phyloP scores from a whole-genome alignment of 2,329 filamentous ascomycete species.

The Nigrospora sphaerica region DNA sequence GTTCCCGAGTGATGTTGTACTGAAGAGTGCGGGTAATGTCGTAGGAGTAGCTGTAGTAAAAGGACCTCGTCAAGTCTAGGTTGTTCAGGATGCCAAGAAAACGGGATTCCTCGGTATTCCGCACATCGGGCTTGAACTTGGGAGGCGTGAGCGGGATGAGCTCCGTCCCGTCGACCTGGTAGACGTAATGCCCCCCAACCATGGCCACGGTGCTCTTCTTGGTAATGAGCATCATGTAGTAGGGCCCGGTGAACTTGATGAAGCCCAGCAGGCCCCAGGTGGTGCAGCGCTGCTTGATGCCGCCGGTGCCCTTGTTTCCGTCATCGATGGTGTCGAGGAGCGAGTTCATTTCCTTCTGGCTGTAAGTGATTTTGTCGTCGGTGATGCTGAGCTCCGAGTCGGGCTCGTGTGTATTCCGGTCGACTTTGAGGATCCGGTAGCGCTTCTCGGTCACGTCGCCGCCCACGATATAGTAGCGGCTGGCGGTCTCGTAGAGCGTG shows the following conservation, averaged over 20 bases:
- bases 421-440: slow-evolving; percentile 91
- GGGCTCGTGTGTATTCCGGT: slow-evolving; percentile 78
- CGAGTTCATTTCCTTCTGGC: slow-evolving; percentile 84
- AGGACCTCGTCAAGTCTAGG: slow-evolving; percentile 81
- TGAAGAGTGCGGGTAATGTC: slow-evolving; percentile 90
- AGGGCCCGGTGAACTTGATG: slow-evolving; percentile 89
- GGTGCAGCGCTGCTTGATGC: slow-evolving; percentile 80
- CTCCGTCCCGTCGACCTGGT: slow-evolving; percentile 91
- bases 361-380: slow-evolving; percentile 94
- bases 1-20: slow-evolving; percentile 80
- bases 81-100: slow-evolving; percentile 87
- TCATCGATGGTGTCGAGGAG: slow-evolving; percentile 92
- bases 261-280: slow-evolving; percentile 94
- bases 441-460: slow-evolving; percentile 83
- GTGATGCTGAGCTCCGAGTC: slow-evolving; percentile 70
- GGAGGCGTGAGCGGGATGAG: slow-evolving; percentile 78
- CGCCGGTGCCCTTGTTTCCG: slow-evolving; percentile 84
- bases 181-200: slow-evolving; percentile 92
- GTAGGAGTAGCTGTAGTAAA: slow-evolving; percentile 99
- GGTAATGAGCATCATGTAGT: slow-evolving; percentile 95
- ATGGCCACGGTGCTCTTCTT: slow-evolving; percentile 95
- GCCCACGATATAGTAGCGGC: slow-evolving; percentile 89
- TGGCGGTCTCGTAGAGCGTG: slow-evolving; percentile 92
- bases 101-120: slow-evolving; percentile 79
- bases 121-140: slow-evolving; percentile 67